Evolutionary conservation across 164 flowering plant genomes (phyloP), one percentile per base, ranked within the genome.

Genomic region (Nelumbo lutea): DNA sequence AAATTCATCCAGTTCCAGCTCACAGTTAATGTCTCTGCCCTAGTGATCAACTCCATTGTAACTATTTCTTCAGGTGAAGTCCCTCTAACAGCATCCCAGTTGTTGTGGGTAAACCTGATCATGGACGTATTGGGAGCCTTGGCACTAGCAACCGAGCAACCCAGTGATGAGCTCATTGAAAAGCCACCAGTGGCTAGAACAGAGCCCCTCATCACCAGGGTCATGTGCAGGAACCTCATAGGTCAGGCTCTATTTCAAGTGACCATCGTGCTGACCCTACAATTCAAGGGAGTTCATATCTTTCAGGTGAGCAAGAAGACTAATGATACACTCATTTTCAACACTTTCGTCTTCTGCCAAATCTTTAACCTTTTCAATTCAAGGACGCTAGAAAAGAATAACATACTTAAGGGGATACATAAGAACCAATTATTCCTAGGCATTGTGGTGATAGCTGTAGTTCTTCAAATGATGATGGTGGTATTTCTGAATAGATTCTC

Each of bases 1-100:
- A 82, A 80, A 66, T 82, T 81, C 77, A 74, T 82, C 53, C 85
- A 84, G 62, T 84, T 82, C 68, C 84, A 78, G 56, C 84, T 84
- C 58, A 84, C 87, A 2, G 82, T 79, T 2, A 82, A 79, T 70
- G 76, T 78, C 39, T 82, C 82, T 9, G 83, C 83, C 13, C 77
- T 80, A 6, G 74, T 44, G 5, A 77, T 82, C 68, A 82, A 80
- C 73, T 72, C 79, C 10, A 73, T 75, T 27, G 83, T 81, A 7
- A 81, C 84, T 0, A 72, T 76, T 45, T 79, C 82, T 27, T 56
- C 84, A 0, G 80, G 84, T 15, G 56, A 78, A 42, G 81, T 78
- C 52, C 80, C 83, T 1, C 65, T 81, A 8, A 76, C 81, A 40
- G 76, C 80, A 53, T 80, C 76, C 2, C 85, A 84, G 60, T 61